Evolutionary conservation across 768 basidiomycete genomes (phyloP), one percentile per base, ranked within the genome.

Genomic region (Collybiopsis luxurians): DNA sequence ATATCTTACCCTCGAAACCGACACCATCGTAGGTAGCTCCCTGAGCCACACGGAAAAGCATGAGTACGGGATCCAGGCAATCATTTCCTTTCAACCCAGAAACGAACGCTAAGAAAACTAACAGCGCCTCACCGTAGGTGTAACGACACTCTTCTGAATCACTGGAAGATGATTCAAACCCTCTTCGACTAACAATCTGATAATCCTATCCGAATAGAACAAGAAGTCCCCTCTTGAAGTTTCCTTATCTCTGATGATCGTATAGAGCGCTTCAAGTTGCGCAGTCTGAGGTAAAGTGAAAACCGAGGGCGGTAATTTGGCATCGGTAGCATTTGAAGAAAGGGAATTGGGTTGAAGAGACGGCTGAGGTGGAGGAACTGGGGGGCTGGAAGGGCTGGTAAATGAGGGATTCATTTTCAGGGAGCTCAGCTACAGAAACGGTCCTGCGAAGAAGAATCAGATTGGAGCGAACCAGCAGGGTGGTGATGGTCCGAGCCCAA

Each of bases 1-100:
- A 96, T 60, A 98, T 96, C 75, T 93, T 92, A 5, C 96, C 96
- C 66, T 96, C 89, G 66, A 99, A 99, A 0, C 92, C 89, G 1
- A 98, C 93, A 17, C 96, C 96, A 56, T 92, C 83, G 69, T 95
- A 97, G 7, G 78, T 79, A 51, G 85, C 82, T 51, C 95, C 95
- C 84, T 88, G 52, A 34, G 31, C 31, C 6, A 13, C 31, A 5
- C 31, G 31, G 13, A 34, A 34, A 34, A 34, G n/a, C n/a, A 6
- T 34, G 31, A 34, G 13, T 34, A 34, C 13, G 5, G 13, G 31
- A 34, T 34, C 13, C 31, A n/a, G n/a, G n/a, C n/a, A n/a, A n/a
- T n/a, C n/a, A n/a, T n/a, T n/a, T 13, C 13, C 31, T 13, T 34
- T 34, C 31, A 34, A 6, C 31, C 6, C 19, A 31, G 15, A 12